These are phyloP conservation scores for Chrysochromulina tobinii DNA, from an alignment of 78 protist species.

Conservation along the genomic window DNA sequence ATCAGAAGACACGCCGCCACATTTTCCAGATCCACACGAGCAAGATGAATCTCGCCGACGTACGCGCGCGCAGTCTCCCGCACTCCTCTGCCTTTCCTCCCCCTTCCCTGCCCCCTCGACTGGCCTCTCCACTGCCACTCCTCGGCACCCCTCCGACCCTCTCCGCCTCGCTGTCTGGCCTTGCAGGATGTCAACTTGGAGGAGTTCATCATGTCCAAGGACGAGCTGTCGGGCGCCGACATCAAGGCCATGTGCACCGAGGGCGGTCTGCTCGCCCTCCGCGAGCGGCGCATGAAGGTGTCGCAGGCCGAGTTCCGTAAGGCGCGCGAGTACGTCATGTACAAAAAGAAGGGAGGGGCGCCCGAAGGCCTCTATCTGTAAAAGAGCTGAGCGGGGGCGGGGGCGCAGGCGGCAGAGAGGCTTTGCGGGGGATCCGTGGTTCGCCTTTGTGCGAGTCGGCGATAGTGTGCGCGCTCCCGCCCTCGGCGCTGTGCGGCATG, in stretches of 20 bases:
- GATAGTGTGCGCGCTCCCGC: too few relatives aligned
- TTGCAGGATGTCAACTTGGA: conserved; percentile 93
- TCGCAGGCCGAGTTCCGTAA: conserved; percentile 93
- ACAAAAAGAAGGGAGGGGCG: conserved; percentile 88
- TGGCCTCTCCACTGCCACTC: too few relatives aligned
- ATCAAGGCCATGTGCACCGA: conserved; percentile 98
- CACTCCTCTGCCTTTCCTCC: too few relatives aligned
- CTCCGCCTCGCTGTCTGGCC: conserved; percentile 30
- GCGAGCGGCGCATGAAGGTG: conserved; percentile 98
- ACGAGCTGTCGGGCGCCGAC: conserved; percentile 24
- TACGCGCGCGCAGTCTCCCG: too few relatives aligned
- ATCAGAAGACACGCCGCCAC: conserved; percentile 83
- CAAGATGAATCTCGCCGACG: conserved; percentile 13
- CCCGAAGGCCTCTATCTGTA: conserved; percentile 93
- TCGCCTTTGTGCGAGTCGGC: too few relatives aligned
- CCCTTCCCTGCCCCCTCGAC: too few relatives aligned
- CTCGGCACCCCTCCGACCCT: conserved; percentile 78
- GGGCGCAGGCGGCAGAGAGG: too few relatives aligned
- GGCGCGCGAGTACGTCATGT: conserved; percentile 96
- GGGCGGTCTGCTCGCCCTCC: conserved; percentile 98
- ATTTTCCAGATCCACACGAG: conserved; percentile 86
- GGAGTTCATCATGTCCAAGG: conserved; percentile 95
- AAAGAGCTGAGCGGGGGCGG: neutral
- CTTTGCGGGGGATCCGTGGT: too few relatives aligned
- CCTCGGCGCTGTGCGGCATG: too few relatives aligned